These are phyloP conservation scores for Chernovozyma sophiae-reginae DNA, from an alignment of 1,139 yeast species.

Conservation along the genomic window DNA sequence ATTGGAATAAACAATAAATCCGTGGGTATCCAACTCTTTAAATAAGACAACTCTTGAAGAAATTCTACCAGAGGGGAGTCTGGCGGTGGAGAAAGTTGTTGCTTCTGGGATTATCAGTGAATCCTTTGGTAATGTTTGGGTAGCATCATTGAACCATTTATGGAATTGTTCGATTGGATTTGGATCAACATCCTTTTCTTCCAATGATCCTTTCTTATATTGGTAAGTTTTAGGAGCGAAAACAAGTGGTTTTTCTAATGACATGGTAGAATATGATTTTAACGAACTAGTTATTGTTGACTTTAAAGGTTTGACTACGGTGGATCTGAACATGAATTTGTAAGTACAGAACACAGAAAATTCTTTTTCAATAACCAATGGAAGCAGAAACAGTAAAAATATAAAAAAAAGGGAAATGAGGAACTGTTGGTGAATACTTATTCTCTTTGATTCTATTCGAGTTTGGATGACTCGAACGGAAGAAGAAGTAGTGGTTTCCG, in stretches of 20 bases:
- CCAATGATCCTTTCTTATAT: constrained; percentile 65
- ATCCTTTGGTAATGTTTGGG: constrained; percentile 35
- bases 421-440: too few species aligned
- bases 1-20: constrained; percentile 87
- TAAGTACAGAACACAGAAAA: too few species aligned
- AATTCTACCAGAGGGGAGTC: constrained; percentile 82
- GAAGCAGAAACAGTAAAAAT: too few species aligned
- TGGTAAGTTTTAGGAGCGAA: constrained; percentile 90
- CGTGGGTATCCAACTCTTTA: constrained; percentile 82
- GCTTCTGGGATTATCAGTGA: constrained; percentile 66
- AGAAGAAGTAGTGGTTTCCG: too few species aligned
- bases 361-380: too few species aligned
- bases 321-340: too few species aligned
- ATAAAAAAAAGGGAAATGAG: too few species aligned
- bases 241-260: constrained; percentile 14
- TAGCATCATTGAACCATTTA: constrained; percentile 84
- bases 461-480: too few species aligned
- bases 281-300: too few species aligned
- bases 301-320: too few species aligned
- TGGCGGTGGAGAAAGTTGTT: constrained; percentile 77
- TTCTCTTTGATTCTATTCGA: too few species aligned
- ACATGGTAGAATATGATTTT: constrained; percentile 3
- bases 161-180: constrained; percentile 78
- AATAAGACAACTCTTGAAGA: constrained; percentile 79
- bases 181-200: constrained; percentile 46